These are phyloP conservation scores for Alternaria metachromatica DNA, from an alignment of 2,329 filamentous ascomycete species.

Conservation along the genomic window DNA sequence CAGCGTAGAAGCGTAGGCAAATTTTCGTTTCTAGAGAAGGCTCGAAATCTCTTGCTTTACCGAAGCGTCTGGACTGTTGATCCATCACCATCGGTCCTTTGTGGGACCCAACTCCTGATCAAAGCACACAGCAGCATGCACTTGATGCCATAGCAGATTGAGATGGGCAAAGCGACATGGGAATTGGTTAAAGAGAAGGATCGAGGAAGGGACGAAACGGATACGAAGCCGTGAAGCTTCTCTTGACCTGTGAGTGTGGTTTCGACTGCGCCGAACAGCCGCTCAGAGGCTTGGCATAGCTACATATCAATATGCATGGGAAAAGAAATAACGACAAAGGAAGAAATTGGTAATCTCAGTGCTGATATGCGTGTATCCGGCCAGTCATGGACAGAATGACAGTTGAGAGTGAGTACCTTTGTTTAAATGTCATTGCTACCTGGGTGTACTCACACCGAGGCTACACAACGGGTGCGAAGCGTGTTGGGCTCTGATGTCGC, in stretches of 20 bases:
- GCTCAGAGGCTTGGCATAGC: slow-evolving; percentile 9
- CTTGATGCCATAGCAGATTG: neutral
- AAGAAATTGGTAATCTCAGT: neutral
- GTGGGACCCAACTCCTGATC: neutral
- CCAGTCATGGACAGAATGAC: neutral
- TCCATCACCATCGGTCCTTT: neutral
- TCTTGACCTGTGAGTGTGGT: slow-evolving; percentile 2
- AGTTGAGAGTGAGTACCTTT: neutral
- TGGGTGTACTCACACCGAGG: neutral
- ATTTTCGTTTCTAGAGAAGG: neutral
- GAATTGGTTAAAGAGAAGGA: neutral
- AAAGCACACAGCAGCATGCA: neutral
- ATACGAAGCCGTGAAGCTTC: neutral
- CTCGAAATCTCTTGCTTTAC: neutral
- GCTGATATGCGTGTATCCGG: neutral
- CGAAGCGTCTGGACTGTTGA: neutral
- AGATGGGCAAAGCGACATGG: neutral
- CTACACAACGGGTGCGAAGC: neutral
- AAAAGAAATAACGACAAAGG: neutral
- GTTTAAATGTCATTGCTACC: neutral
- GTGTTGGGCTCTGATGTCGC: neutral
- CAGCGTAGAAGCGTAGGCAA: neutral
- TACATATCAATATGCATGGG: neutral
- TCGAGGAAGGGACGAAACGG: neutral
- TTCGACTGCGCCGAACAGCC: slow-evolving; percentile 21